Conservation (phyloP, 2,329 filamentous ascomycete genomes). For the Aspergillus ruber region DNA sequence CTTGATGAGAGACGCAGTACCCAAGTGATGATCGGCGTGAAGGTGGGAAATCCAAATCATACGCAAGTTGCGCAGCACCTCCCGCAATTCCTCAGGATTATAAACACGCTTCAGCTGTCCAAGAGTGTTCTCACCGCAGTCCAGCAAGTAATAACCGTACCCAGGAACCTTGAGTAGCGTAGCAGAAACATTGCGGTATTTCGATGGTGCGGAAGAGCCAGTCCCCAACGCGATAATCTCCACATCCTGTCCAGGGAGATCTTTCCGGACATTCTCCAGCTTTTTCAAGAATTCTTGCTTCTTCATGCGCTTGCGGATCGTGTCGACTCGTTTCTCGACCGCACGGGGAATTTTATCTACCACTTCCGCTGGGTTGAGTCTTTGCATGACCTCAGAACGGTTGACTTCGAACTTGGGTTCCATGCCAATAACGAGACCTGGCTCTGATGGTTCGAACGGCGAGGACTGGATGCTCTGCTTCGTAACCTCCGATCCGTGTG, state of each 20-base stretch:
- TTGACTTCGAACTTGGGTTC: slow-evolving; percentile 41
- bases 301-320: slow-evolving; percentile 20
- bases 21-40: slow-evolving; percentile 94
- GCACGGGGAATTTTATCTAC: slow-evolving; percentile 21
- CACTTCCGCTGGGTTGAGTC: slow-evolving; percentile 18
- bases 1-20: slow-evolving; percentile 70
- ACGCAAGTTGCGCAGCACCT: slow-evolving; percentile 71
- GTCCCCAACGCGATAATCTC: slow-evolving; percentile 87
- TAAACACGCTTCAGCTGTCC: slow-evolving; percentile 78
- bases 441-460: slow-evolving; percentile 30
- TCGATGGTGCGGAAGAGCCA: slow-evolving; percentile 81
- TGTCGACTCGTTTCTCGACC: slow-evolving; percentile 23
- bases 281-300: slow-evolving; percentile 26
- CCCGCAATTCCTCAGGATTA: slow-evolving; percentile 54
- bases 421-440: slow-evolving; percentile 39
- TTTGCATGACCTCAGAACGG: slow-evolving; percentile 20
- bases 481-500: slow-evolving; percentile 9
- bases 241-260: slow-evolving; percentile 66
- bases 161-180: slow-evolving; percentile 80
- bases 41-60: slow-evolving; percentile 91
- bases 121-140: slow-evolving; percentile 86
- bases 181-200: slow-evolving; percentile 90
- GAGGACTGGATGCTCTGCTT: slow-evolving; percentile 9
- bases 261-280: slow-evolving; percentile 46
- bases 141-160: slow-evolving; percentile 80